Conservation (phyloP, 2,329 filamentous ascomycete genomes). For the Ambrosiella beaveri region DNA sequence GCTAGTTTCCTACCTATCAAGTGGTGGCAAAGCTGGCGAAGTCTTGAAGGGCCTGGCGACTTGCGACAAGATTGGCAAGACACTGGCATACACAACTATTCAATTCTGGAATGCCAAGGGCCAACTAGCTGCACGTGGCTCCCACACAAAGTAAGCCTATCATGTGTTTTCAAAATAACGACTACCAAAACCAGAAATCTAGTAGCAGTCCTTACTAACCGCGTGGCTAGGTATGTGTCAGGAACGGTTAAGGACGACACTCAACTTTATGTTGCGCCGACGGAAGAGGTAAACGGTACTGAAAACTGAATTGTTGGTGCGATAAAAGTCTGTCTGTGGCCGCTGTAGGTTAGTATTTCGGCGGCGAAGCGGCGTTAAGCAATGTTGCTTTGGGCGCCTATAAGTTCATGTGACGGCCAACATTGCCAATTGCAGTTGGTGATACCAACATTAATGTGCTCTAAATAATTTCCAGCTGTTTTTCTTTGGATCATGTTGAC, state of each 20-base stretch:
- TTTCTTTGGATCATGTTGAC: too few relatives aligned
- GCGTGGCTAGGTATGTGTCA: constrained; percentile 5
- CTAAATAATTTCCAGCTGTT: too few relatives aligned
- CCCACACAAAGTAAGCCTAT: constrained; percentile 44
- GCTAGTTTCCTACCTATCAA: constrained; percentile 44
- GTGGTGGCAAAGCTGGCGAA: constrained; percentile 40
- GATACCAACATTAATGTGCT: too few relatives aligned
- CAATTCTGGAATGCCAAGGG: constrained; percentile 42
- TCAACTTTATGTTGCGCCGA: constrained; percentile 2
- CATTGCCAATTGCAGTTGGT: too few relatives aligned
- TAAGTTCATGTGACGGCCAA: too few relatives aligned
- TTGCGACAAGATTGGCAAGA: constrained; percentile 51
- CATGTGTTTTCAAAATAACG: background rate
- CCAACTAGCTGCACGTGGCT: constrained; percentile 42
- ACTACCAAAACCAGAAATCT: background rate
- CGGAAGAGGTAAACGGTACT: background rate
- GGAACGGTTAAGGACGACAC: constrained; percentile 6
- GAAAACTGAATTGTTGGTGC: background rate
- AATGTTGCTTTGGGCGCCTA: background rate
- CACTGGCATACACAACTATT: constrained; percentile 42
- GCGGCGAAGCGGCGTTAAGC: background rate
- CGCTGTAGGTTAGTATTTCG: too few relatives aligned
- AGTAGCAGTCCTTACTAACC: background rate
- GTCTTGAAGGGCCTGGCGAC: constrained; percentile 36
- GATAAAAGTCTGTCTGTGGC: background rate